Conservation (phyloP, 2,329 filamentous ascomycete species). For the Leptographium radiaticola region DNA sequence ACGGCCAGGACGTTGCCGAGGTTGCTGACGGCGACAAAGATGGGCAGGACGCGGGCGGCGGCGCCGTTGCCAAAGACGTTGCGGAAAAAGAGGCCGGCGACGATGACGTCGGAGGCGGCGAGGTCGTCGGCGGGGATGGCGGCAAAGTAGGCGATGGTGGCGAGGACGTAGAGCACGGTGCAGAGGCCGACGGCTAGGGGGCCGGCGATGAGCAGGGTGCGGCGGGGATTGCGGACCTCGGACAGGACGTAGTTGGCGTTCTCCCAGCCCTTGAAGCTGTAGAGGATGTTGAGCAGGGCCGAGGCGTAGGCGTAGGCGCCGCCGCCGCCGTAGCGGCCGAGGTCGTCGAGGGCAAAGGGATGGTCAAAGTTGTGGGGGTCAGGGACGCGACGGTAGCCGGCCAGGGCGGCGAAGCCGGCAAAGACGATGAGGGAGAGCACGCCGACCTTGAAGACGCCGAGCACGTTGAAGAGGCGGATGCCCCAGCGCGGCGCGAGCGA, state of each 20-base stretch:
- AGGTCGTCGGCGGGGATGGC: constrained; percentile 44
- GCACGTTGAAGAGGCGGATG: constrained; percentile 31
- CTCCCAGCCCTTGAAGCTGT: constrained; percentile 39
- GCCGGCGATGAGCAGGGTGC: constrained; percentile 42
- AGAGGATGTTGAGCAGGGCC: constrained; percentile 42
- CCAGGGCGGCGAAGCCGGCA: constrained; percentile 22
- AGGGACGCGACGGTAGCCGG: constrained; percentile 8
- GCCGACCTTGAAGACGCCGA: constrained; percentile 34
- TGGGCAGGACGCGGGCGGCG: constrained; percentile 34
- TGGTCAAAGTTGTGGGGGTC: constrained; percentile 5
- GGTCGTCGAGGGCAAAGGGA: not conserved
- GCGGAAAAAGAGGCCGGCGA: constrained; percentile 44
- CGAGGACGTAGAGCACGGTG: constrained; percentile 39
- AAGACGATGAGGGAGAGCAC: constrained; percentile 33
- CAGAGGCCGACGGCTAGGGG: constrained; percentile 39
- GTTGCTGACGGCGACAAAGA: not conserved
- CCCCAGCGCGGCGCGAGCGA: constrained; percentile 29
- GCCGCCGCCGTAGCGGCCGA: constrained; percentile 1
- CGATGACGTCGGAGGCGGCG: constrained; percentile 34
- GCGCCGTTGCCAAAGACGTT: constrained; percentile 31
- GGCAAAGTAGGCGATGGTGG: constrained; percentile 45
- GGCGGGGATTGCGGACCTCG: constrained; percentile 41
- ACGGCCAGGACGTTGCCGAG: constrained; percentile 3
- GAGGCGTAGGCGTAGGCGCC: constrained; percentile 27
- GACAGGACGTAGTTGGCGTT: constrained; percentile 42